phyloP scores from a whole-genome alignment of 176 grass and related monocot species.

The Musa itinerans region DNA sequence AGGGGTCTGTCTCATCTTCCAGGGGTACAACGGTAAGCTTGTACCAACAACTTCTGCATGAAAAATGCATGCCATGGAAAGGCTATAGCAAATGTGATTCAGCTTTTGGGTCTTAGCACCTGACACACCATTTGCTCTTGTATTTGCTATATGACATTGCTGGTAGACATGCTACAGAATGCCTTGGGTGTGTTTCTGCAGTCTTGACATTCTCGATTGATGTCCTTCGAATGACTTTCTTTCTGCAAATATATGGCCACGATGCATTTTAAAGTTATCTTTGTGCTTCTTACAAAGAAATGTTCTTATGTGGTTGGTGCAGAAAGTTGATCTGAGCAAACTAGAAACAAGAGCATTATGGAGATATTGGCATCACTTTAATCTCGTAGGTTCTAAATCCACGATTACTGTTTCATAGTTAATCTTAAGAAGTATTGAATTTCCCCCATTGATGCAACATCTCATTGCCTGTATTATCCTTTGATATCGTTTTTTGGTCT shows the following conservation, averaged over 20 bases:
- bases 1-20: conserved; percentile 52
- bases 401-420: not conserved
- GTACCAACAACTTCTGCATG: not conserved
- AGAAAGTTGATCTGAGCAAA: conserved; percentile 91
- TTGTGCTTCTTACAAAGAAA: conserved; percentile 1
- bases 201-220: not conserved
- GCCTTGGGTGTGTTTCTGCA: not conserved
- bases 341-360: conserved; percentile 65
- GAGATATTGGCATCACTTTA: conserved; percentile 90
- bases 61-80: not conserved
- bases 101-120: not conserved
- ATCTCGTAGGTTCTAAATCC: conserved; percentile 39
- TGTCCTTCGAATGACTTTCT: not conserved
- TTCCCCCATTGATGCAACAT: not conserved
- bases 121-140: not conserved
- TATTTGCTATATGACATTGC: not conserved
- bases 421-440: not conserved
- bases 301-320: conserved; percentile 5
- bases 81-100: not conserved
- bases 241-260: not conserved
- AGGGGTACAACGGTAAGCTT: conserved; percentile 36
- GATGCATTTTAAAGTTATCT: not conserved
- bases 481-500: conserved; percentile 13
- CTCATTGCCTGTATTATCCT: not conserved
- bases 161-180: not conserved